Conservation (phyloP, 306 rosid genomes). For the Arachis hypogaea region DNA sequence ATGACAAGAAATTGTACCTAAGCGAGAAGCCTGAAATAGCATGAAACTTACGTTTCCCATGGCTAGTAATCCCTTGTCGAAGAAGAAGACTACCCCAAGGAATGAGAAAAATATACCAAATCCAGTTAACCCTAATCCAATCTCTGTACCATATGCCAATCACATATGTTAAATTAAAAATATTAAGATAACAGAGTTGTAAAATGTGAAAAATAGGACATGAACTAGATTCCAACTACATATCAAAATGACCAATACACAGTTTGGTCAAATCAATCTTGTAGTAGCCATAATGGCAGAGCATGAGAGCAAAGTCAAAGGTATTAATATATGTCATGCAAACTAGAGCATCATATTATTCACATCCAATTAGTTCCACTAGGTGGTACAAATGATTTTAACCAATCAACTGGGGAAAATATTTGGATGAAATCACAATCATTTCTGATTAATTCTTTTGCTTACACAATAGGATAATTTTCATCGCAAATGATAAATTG, state of each 20-base stretch:
- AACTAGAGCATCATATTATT: neutral
- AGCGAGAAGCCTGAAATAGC: constrained; percentile 15
- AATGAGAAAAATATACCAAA: constrained; percentile 93
- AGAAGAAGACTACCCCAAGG: constrained; percentile 88
- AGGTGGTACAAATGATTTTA: constrained; percentile 3
- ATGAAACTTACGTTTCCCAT: constrained; percentile 89
- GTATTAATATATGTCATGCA: constrained; percentile 1
- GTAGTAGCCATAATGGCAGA: neutral
- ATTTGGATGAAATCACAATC: too few species aligned
- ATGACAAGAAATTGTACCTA: constrained; percentile 1
- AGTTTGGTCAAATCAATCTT: constrained; percentile 24
- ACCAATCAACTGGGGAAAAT: neutral
- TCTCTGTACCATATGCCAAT: constrained; percentile 68
- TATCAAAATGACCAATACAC: constrained; percentile 3
- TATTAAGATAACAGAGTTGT: constrained; percentile 13
- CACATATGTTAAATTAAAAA: constrained; percentile 14
- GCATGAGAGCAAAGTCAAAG: constrained; percentile 7
- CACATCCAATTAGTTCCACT: constrained; percentile 32
- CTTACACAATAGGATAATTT: too few species aligned
- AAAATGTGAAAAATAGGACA: constrained; percentile 22
- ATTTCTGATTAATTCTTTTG: too few species aligned
- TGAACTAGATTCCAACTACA: constrained; percentile 20
- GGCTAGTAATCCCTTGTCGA: constrained; percentile 96
- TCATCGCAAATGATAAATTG: too few species aligned
- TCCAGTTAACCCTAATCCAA: constrained; percentile 95